Evolutionary conservation across 1,139 yeast genomes (phyloP).

Genomic region (Lipomyces yarrowii): DNA sequence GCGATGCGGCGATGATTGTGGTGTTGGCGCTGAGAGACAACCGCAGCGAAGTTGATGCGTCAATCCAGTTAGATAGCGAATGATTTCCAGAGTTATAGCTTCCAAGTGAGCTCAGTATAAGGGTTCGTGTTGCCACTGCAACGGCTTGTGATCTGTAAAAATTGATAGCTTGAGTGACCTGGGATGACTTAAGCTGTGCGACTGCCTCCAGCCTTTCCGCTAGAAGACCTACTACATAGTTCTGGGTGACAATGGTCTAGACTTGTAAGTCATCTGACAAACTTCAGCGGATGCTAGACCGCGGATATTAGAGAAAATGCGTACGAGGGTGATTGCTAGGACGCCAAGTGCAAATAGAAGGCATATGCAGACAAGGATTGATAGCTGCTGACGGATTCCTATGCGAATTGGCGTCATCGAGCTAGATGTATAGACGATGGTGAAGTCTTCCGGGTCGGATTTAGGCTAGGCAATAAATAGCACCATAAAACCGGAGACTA

Average conservation of each 20-base stretch:
- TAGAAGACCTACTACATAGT: slow-evolving; percentile 61
- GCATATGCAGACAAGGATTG: slow-evolving; percentile 72
- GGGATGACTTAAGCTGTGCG: slow-evolving; percentile 78
- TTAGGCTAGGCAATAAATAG: neutral
- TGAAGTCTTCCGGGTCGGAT: neutral
- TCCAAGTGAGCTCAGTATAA: slow-evolving; percentile 61
- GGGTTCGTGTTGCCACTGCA: slow-evolving; percentile 64
- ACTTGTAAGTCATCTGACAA: slow-evolving; percentile 10
- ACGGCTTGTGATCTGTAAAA: slow-evolving; percentile 68
- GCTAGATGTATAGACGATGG: neutral
- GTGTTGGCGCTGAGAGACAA: slow-evolving; percentile 65
- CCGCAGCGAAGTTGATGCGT: slow-evolving; percentile 44
- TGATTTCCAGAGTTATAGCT: slow-evolving; percentile 75
- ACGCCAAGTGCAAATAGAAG: slow-evolving; percentile 74
- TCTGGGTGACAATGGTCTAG: slow-evolving; percentile 69
- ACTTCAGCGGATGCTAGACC: neutral
- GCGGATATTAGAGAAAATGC: slow-evolving; percentile 33
- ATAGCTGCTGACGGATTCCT: slow-evolving; percentile 63
- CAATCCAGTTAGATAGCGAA: slow-evolving; percentile 51
- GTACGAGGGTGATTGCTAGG: slow-evolving; percentile 66
- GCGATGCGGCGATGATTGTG: slow-evolving; percentile 62
- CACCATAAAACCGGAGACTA: neutral
- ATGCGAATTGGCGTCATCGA: slow-evolving; percentile 33
- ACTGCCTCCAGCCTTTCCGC: slow-evolving; percentile 74
- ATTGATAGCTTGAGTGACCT: slow-evolving; percentile 67